Evolutionary conservation across 345 rosid genomes (phyloP).

Genomic region (Citrus sp.): DNA sequence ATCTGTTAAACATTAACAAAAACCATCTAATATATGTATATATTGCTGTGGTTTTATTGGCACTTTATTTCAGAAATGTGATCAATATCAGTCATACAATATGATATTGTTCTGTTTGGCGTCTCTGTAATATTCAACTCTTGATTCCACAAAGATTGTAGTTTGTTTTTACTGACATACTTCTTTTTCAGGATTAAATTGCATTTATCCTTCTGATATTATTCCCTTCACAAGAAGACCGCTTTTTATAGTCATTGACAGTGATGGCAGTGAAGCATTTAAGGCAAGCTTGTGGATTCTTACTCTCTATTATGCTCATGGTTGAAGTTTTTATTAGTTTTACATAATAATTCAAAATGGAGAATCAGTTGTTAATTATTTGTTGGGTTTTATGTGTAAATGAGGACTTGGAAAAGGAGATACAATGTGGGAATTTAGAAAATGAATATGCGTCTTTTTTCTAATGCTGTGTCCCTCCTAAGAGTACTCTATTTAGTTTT

Average conservation of each 20-base stretch:
- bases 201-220: slow-evolving; percentile 77
- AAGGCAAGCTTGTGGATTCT: slow-evolving; percentile 43
- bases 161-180: slow-evolving; percentile 15
- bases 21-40: too few relatives aligned
- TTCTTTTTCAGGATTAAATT: slow-evolving; percentile 61
- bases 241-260: slow-evolving; percentile 75
- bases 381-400: neutral
- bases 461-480: neutral
- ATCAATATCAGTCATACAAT: neutral
- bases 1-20: neutral
- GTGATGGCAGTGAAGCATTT: slow-evolving; percentile 67
- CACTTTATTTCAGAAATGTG: neutral
- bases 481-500: neutral
- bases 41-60: neutral
- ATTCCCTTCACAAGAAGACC: slow-evolving; percentile 92
- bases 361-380: neutral
- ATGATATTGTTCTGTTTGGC: neutral
- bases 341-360: neutral
- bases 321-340: neutral
- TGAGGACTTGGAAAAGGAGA: neutral
- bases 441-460: neutral
- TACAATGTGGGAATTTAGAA: neutral
- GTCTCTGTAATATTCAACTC: neutral
- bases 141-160: neutral
- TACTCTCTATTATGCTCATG: slow-evolving; percentile 4